These are phyloP conservation scores for Fusarium lyarnte DNA, from an alignment of 2,329 filamentous ascomycete genomes.

Conservation along the genomic window DNA sequence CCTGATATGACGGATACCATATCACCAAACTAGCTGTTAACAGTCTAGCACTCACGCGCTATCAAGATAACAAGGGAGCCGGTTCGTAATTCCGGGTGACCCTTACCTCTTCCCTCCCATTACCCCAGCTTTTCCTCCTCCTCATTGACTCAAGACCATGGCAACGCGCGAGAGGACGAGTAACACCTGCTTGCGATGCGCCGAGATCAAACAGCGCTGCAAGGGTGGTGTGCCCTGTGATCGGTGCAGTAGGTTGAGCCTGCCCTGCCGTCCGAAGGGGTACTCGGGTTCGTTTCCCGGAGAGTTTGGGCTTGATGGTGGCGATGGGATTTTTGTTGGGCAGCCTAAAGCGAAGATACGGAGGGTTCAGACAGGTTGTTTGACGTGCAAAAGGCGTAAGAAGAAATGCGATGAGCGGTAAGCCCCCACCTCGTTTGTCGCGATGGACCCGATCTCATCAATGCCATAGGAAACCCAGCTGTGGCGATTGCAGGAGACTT, in stretches of 20 bases:
- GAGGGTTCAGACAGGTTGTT: not conserved
- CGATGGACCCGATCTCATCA: not conserved
- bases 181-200: not conserved
- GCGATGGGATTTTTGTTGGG: not conserved
- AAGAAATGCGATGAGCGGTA: constrained; percentile 6
- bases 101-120: not conserved
- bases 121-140: constrained; percentile 2
- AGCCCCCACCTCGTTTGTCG: not conserved
- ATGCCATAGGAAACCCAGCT: not conserved
- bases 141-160: not conserved
- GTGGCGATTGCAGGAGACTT: not conserved
- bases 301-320: not conserved
- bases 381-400: constrained; percentile 6
- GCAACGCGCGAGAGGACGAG: not conserved
- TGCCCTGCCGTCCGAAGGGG: not conserved
- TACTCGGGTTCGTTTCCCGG: not conserved
- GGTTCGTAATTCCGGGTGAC: constrained; percentile 1
- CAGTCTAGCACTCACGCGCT: not conserved
- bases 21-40: not conserved
- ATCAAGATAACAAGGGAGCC: constrained; percentile 3
- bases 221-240: not conserved
- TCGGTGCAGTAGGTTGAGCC: not conserved
- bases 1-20: not conserved
- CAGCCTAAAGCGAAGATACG: not conserved
- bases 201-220: constrained; percentile 5